Percentiles rank a stretch among this genome's conserved stretches.
phyloP scores from a whole-genome alignment of 1,139 yeast species.

The Geotrichum candidum region DNA sequence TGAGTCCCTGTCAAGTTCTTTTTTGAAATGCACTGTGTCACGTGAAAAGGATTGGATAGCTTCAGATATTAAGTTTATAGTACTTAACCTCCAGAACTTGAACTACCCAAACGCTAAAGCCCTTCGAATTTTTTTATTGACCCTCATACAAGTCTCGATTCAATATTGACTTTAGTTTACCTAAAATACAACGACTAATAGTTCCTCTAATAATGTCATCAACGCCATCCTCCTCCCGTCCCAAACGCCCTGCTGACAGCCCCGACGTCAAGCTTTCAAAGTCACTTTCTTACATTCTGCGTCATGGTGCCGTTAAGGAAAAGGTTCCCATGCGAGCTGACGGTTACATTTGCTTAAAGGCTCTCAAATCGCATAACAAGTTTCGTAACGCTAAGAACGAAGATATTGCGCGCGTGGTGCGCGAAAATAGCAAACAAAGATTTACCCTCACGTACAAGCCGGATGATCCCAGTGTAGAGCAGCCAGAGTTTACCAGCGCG shows the following conservation, averaged over 20 bases:
- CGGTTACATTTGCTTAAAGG: conserved; percentile 58
- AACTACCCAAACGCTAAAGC: neutral
- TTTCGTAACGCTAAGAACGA: conserved; percentile 51
- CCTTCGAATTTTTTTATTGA: neutral
- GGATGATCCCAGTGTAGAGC: neutral
- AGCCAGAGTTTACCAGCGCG: neutral
- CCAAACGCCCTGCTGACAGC: conserved; percentile 17
- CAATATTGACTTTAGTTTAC: neutral
- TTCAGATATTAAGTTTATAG: too few relatives aligned
- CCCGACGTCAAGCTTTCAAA: conserved; percentile 52
- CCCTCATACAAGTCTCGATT: neutral
- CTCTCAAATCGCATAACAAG: conserved; percentile 52
- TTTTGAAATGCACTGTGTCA: too few relatives aligned
- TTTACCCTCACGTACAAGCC: conserved; percentile 15
- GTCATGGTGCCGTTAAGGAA: conserved; percentile 82
- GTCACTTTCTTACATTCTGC: conserved; percentile 62
- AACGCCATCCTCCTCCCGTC: neutral
- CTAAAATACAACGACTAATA: neutral
- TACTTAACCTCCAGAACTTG: neutral
- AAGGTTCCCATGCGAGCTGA: conserved; percentile 53
- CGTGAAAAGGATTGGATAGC: too few relatives aligned
- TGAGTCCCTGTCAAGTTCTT: too few relatives aligned
- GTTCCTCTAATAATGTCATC: neutral
- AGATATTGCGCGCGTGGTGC: conserved; percentile 59
- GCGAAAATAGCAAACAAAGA: conserved; percentile 54